Evolutionary conservation across 1,139 yeast genomes (phyloP).

Genomic region (Lodderomyces pseudojiufengensis): DNA sequence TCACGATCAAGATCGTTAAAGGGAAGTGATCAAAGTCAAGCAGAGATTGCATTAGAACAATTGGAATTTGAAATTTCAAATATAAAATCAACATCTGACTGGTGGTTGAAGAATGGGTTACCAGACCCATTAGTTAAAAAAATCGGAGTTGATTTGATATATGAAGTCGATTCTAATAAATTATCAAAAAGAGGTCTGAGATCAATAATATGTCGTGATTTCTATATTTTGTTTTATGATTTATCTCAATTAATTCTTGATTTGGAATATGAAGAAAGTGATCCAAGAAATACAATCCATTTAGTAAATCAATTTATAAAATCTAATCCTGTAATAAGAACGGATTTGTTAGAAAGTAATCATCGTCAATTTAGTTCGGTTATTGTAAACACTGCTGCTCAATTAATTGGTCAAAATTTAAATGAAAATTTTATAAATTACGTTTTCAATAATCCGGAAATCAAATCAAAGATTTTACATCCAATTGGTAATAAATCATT

Average conservation of each 20-base stretch:
- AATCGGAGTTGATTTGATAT: conserved; percentile 48
- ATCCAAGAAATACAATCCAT: conserved; percentile 53
- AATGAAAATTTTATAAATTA: conserved; percentile 25
- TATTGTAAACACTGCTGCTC: conserved; percentile 41
- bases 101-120: conserved; percentile 65
- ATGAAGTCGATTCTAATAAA: conserved; percentile 61
- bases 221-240: conserved; percentile 71
- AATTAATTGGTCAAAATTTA: conserved; percentile 35
- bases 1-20: conserved; percentile 19
- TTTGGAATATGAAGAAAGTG: conserved; percentile 50
- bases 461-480: conserved; percentile 32
- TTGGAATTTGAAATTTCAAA: conserved; percentile 32
- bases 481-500: conserved; percentile 66
- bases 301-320: conserved; percentile 39
- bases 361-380: conserved; percentile 44
- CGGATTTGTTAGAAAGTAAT: conserved; percentile 48
- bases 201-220: conserved; percentile 52
- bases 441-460: conserved; percentile 14
- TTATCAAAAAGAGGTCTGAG: conserved; percentile 58
- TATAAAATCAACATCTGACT: conserved; percentile 36
- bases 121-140: conserved; percentile 53
- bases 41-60: conserved; percentile 24
- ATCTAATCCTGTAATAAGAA: conserved; percentile 47
- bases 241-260: conserved; percentile 64
- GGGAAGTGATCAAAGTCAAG: conserved; percentile 26